Evolutionary conservation across 2,329 filamentous ascomycete genomes (phyloP).

Genomic region (Ascochyta fabae): DNA sequence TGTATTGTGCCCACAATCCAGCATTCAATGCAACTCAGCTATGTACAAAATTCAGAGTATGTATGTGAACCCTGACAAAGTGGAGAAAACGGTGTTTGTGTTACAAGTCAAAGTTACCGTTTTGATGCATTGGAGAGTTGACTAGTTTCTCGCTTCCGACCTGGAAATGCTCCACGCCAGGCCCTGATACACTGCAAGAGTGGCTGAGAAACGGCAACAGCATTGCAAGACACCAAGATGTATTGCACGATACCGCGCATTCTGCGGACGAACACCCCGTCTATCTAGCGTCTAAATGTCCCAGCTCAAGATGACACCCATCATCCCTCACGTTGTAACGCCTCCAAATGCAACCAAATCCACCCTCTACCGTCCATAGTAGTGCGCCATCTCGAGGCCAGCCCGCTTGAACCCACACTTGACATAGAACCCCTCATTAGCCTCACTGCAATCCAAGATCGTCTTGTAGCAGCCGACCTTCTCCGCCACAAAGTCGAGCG

Average conservation of each 20-base stretch:
- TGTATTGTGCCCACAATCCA: neutral
- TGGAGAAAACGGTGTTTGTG: neutral
- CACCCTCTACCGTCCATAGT: constrained; percentile 62
- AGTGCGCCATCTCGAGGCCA: constrained; percentile 96
- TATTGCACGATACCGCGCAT: neutral
- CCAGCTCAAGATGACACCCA: neutral
- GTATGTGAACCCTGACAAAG: neutral
- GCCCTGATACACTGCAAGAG: no score
- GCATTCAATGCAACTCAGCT: neutral
- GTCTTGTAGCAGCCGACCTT: constrained; percentile 95
- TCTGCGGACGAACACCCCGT: neutral
- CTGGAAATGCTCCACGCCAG: neutral
- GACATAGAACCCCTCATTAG: constrained; percentile 96
- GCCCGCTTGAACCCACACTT: constrained; percentile 96
- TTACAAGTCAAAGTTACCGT: neutral
- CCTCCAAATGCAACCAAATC: constrained; percentile 2
- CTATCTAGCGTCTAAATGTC: constrained; percentile 1
- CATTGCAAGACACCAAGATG: neutral
- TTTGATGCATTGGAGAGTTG: neutral
- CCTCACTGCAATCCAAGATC: constrained; percentile 94
- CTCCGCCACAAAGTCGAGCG: constrained; percentile 85
- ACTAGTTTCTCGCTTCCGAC: constrained; percentile 16
- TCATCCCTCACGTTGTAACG: constrained; percentile 1
- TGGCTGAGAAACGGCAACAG: no score
- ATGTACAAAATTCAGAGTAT: neutral